Conservation (phyloP, 176 grass and related monocot species). For the Dendrocalamus sinicus region DNA sequence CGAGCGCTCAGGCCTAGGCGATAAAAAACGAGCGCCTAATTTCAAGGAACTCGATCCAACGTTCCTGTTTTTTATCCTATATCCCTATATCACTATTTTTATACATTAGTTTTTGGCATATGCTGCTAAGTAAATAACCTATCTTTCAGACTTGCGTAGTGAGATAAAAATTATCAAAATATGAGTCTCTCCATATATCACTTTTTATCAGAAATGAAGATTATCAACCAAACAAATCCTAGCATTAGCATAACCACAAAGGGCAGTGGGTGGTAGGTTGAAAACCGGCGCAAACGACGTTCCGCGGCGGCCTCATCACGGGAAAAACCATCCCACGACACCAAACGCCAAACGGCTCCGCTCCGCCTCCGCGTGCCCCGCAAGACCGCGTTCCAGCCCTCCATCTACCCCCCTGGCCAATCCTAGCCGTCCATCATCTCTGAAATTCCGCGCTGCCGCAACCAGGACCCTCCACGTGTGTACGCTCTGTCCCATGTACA, state of each 20-base stretch:
- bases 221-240: too few species aligned
- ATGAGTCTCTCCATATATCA: too few species aligned
- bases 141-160: fast-evolving
- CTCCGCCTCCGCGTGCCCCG: neutral
- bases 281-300: neutral
- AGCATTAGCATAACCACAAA: too few species aligned
- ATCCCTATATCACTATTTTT: too few species aligned
- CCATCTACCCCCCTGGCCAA: neutral
- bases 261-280: neutral
- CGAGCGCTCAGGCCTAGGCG: too few species aligned
- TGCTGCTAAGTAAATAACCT: too few species aligned
- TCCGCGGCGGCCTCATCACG: neutral
- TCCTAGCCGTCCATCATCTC: neutral
- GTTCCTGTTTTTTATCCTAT: too few species aligned
- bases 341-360: neutral
- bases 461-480: neutral
- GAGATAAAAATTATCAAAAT: too few species aligned
- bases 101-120: too few species aligned
- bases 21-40: too few species aligned
- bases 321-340: neutral
- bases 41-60: too few species aligned
- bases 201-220: too few species aligned
- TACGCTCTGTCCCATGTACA: neutral
- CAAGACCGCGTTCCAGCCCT: neutral
- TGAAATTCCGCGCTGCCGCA: neutral